Evolutionary conservation across 495 filamentous ascomycete genomes (phyloP), one percentile per base, ranked within the genome.

Genomic region (Aspergillus baeticus): DNA sequence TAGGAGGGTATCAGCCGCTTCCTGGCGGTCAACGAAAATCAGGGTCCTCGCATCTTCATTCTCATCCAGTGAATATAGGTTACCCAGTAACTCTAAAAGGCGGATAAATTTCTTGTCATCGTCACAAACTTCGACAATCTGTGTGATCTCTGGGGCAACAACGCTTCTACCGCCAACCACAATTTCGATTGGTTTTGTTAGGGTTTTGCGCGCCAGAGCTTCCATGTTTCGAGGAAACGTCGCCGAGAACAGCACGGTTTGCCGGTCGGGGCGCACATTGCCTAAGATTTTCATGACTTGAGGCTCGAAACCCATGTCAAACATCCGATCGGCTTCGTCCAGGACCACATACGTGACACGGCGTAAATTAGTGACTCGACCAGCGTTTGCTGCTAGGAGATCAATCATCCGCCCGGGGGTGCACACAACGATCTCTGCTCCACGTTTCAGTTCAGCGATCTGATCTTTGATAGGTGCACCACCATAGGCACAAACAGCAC

Each of bases 261-360:
- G 95, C 14, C 89, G 85, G 64, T 97, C 86, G 0, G 94, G 92
- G 39, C 95, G 87, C 57, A 96, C 87, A 64, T 94, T 96, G 57
- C 80, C 83, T 62, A 98, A 82, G 53, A 99, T 92, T 69, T 96
- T 97, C 88, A 93, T 94, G 43, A 99, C 91, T 63, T 98, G 95
- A 1, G 93, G 93, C 69, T 96, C 93, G 58, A 99, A 98, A 5
- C 95, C 95, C 95, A 99, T 97, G 68, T 99, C 95, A 62, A 97
- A 98, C 95, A 99, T 99, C 41, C 95, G 87, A 64, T 99, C 95
- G 17, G 95, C 95, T 69, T 99, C 95, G 63, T 99, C 95, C 33
- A 99, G 81, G 14, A 98, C 94, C 14, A 96, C 80, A 63, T 96
- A 98, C 0, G 91, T 96, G 34, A 96, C 89, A 34, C 95, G 80